Percentiles rank a stretch among this genome's conserved stretches.
Conservation (phyloP, 1,139 yeast genomes). For the Suhomyces maxii region DNA sequence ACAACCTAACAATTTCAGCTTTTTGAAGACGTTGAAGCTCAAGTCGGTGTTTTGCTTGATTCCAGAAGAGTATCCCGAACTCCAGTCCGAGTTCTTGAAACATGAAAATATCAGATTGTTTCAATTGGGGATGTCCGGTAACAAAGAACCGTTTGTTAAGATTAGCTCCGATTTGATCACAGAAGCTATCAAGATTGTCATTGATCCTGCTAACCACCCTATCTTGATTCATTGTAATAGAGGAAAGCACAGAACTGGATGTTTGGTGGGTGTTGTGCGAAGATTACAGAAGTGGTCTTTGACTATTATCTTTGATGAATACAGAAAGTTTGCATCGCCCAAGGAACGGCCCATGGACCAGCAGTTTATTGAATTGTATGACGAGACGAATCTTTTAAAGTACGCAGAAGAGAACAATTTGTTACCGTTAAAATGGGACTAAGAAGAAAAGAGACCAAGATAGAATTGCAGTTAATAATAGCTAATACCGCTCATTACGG, state of each 20-base stretch:
- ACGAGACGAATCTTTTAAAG: slow-evolving; percentile 57
- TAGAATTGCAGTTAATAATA: too few species aligned
- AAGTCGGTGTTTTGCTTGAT: slow-evolving; percentile 80
- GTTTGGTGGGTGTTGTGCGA: slow-evolving; percentile 88
- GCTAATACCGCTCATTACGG: too few species aligned
- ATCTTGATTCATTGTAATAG: slow-evolving; percentile 90
- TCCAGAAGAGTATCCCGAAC: slow-evolving; percentile 87
- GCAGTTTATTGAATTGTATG: slow-evolving; percentile 88
- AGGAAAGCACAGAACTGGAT: slow-evolving; percentile 96
- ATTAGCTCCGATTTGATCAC: slow-evolving; percentile 77
- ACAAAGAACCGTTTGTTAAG: slow-evolving; percentile 91
- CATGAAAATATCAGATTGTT: slow-evolving; percentile 65
- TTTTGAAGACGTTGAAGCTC: slow-evolving; percentile 59
- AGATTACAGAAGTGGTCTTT: slow-evolving; percentile 89
- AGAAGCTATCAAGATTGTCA: slow-evolving; percentile 75
- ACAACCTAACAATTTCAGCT: slow-evolving; percentile 73
- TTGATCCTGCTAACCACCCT: slow-evolving; percentile 87
- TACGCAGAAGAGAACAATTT: slow-evolving; percentile 54
- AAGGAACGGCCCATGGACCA: slow-evolving; percentile 94
- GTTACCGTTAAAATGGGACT: slow-evolving; percentile 69
- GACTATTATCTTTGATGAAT: slow-evolving; percentile 92
- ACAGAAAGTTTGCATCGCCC: slow-evolving; percentile 90
- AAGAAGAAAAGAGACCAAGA: background rate
- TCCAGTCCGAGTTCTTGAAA: slow-evolving; percentile 63
- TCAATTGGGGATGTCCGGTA: slow-evolving; percentile 93